A percentile compares a stretch with the other conserved stretches of the same genome.
phyloP scores from a whole-genome alignment of 2,329 filamentous ascomycete species.

The Monosporascus ibericus region DNA sequence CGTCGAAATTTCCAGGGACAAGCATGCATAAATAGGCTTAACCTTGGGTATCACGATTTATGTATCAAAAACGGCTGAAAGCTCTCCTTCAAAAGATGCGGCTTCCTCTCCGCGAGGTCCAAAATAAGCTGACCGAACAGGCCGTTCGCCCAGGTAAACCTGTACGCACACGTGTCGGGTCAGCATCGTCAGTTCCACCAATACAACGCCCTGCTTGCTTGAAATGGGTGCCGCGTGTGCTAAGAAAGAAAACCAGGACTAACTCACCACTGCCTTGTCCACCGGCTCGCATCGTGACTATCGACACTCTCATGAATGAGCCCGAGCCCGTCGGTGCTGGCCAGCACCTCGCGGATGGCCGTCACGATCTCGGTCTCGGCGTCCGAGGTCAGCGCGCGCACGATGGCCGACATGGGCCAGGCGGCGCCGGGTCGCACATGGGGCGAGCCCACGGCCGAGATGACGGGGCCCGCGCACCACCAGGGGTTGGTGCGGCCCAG shows the following conservation, averaged over 20 bases:
- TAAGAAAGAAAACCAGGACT: background rate
- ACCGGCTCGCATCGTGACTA: conserved; percentile 47
- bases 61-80: conserved; percentile 26
- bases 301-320: conserved; percentile 77
- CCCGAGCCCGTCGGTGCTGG: conserved; percentile 65
- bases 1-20: no score
- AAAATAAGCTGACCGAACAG: conserved; percentile 80
- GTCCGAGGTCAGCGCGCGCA: conserved; percentile 52
- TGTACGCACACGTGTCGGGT: conserved; percentile 32
- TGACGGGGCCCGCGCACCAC: conserved; percentile 59
- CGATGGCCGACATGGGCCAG: conserved; percentile 52
- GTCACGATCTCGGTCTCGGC: conserved; percentile 66
- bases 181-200: background rate
- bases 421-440: conserved; percentile 55
- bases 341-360: conserved; percentile 59
- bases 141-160: conserved; percentile 89
- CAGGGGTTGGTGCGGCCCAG: conserved; percentile 74
- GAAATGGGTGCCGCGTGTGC: background rate
- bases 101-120: conserved; percentile 66
- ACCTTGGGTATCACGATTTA: background rate
- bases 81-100: conserved; percentile 37
- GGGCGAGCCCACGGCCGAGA: conserved; percentile 66
- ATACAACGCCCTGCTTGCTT: background rate
- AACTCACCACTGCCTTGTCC: conserved; percentile 39
- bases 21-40: no score